Percentiles rank a stretch among this genome's conserved stretches.
Conservation (phyloP, 2,329 filamentous ascomycete genomes). For the Davidsoniella neocaledoniae region DNA sequence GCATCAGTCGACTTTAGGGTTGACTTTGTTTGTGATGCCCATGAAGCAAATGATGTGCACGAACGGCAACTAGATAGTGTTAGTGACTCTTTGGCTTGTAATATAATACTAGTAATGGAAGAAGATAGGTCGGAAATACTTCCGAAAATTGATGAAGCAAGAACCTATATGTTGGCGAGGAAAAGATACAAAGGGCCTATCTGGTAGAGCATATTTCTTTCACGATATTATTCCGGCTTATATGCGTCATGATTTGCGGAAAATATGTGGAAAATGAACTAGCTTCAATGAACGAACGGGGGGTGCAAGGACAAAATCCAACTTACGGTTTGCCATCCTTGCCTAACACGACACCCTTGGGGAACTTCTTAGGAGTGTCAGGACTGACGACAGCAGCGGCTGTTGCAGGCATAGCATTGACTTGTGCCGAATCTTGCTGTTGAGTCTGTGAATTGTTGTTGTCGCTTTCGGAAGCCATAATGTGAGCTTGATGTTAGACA, state of each 20-base stretch:
- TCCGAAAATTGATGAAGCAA: too few species aligned
- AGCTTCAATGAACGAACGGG: too few species aligned
- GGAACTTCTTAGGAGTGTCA: slow-evolving; percentile 35
- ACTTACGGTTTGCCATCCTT: slow-evolving; percentile 74
- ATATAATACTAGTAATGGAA: too few species aligned
- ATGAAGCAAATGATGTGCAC: slow-evolving; percentile 51
- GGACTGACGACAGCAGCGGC: slow-evolving; percentile 5
- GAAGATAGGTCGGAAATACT: too few species aligned
- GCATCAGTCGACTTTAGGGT: slow-evolving; percentile 21
- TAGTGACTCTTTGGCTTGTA: not conserved
- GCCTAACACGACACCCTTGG: slow-evolving; percentile 58
- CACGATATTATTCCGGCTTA: not conserved
- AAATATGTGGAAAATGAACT: too few species aligned
- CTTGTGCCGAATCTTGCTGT: not conserved
- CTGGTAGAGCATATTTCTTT: not conserved
- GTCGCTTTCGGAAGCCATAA: not conserved
- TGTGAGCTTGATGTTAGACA: too few species aligned
- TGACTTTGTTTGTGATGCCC: slow-evolving; percentile 36
- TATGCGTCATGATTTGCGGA: too few species aligned
- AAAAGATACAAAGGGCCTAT: too few species aligned
- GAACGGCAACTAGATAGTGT: slow-evolving; percentile 42
- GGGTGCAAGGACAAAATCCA: not conserved
- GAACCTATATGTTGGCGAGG: too few species aligned
- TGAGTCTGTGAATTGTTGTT: not conserved
- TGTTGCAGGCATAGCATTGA: not conserved